A percentile compares a stretch with the other conserved stretches of the same genome.
phyloP scores from a whole-genome alignment of 495 filamentous ascomycete species.

The Neurospora intermedia region DNA sequence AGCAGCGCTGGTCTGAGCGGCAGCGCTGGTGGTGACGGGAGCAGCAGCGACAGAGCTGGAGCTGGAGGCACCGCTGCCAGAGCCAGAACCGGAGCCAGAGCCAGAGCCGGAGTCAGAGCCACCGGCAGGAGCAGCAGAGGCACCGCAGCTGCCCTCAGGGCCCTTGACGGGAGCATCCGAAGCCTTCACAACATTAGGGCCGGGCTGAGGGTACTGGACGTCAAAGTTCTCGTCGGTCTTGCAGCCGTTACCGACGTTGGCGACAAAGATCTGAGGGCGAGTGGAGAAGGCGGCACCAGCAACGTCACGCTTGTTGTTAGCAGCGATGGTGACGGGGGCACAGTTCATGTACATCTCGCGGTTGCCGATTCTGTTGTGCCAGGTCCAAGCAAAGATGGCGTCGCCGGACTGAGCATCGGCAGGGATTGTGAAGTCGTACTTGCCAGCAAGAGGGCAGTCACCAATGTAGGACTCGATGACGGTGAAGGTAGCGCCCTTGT shows the following conservation, averaged over 20 bases:
- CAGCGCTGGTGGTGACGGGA: slow-evolving; percentile 4
- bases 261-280: slow-evolving; percentile 49
- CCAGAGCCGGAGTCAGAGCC: slow-evolving; percentile 4
- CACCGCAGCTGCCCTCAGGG: slow-evolving; percentile 15
- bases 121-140: slow-evolving; percentile 7
- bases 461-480: slow-evolving; percentile 59
- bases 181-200: slow-evolving; percentile 42
- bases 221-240: slow-evolving; percentile 43
- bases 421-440: slow-evolving; percentile 56
- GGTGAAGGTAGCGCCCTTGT: slow-evolving; percentile 48
- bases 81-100: slow-evolving; percentile 3
- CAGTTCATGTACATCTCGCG: slow-evolving; percentile 64
- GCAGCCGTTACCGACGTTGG: slow-evolving; percentile 46
- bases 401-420: slow-evolving; percentile 45
- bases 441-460: slow-evolving; percentile 41
- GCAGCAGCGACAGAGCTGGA: background rate
- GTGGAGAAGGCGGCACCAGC: slow-evolving; percentile 29
- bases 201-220: slow-evolving; percentile 63
- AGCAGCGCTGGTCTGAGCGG: slow-evolving; percentile 8
- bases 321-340: slow-evolving; percentile 44
- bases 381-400: slow-evolving; percentile 57
- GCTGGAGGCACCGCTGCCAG: background rate
- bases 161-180: slow-evolving; percentile 17
- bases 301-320: slow-evolving; percentile 26
- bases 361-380: slow-evolving; percentile 56